Percentiles rank a stretch among this genome's conserved stretches.
phyloP scores from a whole-genome alignment of 208 protist species.

The Trypanosoma caninum region DNA sequence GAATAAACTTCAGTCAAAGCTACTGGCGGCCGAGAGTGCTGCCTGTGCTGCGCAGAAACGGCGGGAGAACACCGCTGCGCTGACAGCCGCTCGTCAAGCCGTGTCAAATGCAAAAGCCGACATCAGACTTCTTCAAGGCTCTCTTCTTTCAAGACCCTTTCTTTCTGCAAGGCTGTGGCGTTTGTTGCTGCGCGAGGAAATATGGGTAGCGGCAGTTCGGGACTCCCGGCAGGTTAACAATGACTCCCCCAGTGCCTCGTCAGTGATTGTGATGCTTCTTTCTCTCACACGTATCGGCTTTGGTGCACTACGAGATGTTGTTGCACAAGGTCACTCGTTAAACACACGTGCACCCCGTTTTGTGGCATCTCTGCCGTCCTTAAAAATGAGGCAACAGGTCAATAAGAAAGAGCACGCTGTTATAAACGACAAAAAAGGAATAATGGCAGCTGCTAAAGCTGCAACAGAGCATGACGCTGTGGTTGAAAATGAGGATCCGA shows the following conservation, averaged over 20 bases:
- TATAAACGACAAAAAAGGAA: background rate
- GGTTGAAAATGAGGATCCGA: slow-evolving; percentile 1
- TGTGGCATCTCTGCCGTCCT: slow-evolving; percentile 73
- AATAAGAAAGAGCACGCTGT: background rate
- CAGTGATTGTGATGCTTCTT: slow-evolving; percentile 35
- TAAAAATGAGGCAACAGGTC: slow-evolving; percentile 7
- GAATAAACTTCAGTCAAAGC: slow-evolving; percentile 4
- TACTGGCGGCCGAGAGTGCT: background rate
- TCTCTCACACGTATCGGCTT: slow-evolving; percentile 41
- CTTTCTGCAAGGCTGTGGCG: slow-evolving; percentile 69
- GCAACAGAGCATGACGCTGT: background rate
- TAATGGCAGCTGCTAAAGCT: background rate
- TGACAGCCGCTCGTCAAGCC: background rate
- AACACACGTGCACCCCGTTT: slow-evolving; percentile 69
- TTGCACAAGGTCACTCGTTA: slow-evolving; percentile 44
- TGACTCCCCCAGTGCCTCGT: background rate
- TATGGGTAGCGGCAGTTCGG: slow-evolving; percentile 49
- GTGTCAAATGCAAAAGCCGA: slow-evolving; percentile 19
- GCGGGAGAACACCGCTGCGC: background rate
- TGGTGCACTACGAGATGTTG: slow-evolving; percentile 57
- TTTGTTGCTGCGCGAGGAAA: slow-evolving; percentile 40
- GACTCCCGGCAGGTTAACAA: slow-evolving; percentile 1
- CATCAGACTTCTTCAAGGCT: slow-evolving; percentile 26
- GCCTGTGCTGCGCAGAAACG: background rate
- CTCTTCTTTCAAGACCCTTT: slow-evolving; percentile 56